Conservation (phyloP, 805 yeast genomes). For the Ogataea methylovora region DNA sequence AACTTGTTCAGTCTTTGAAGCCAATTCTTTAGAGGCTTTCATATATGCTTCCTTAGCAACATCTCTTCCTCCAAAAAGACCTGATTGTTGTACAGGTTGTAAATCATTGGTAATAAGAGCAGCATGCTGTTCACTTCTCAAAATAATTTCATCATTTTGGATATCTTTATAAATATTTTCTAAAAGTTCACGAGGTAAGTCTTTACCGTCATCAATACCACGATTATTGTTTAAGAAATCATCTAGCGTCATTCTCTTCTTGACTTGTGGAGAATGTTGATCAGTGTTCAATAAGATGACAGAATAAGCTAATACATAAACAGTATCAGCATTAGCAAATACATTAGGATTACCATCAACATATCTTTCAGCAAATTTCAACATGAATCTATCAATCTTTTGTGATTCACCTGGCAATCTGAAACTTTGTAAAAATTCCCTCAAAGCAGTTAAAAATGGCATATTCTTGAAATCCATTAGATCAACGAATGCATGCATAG, state of each 20-base stretch:
- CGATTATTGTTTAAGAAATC: conserved; percentile 82
- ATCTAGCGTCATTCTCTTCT: conserved; percentile 78
- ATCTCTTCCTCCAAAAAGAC: conserved; percentile 65
- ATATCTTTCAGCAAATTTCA: conserved; percentile 92
- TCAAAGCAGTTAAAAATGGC: conserved; percentile 78
- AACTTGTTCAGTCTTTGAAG: conserved; percentile 79
- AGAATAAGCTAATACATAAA: conserved; percentile 87
- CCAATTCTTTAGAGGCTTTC: conserved; percentile 88
- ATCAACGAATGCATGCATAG: conserved; percentile 93
- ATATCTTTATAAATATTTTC: conserved; percentile 71
- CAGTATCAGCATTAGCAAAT: conserved; percentile 89
- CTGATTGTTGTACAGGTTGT: conserved; percentile 22
- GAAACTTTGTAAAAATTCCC: conserved; percentile 78
- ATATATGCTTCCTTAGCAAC: conserved; percentile 73
- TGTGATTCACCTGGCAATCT: conserved; percentile 98
- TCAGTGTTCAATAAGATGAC: conserved; percentile 92
- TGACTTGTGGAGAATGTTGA: conserved; percentile 82
- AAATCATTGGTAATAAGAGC: conserved; percentile 69
- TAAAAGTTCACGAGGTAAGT: conserved; percentile 69
- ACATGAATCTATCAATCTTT: conserved; percentile 93
- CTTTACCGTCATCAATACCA: conserved; percentile 89
- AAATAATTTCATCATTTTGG: conserved; percentile 74
- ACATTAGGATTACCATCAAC: conserved; percentile 81
- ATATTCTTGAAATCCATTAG: conserved; percentile 64
- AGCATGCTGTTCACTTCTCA: conserved; percentile 90